Conservation (phyloP, 1,284 basidiomycete species). For the Fomitopsis pinicola region DNA sequence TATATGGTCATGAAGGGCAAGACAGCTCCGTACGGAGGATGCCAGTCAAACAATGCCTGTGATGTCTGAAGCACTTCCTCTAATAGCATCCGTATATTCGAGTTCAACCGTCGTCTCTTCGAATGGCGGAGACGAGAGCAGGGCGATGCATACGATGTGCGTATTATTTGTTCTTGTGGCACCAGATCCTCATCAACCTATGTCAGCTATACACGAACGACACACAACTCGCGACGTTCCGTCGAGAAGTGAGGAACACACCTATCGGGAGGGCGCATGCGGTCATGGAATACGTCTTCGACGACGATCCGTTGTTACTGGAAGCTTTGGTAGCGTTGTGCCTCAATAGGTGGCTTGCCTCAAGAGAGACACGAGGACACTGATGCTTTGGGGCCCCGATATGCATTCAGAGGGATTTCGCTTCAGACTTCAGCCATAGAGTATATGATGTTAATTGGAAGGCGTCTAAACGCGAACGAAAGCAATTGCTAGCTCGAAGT, state of each 20-base stretch:
- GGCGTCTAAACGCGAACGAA: not conserved
- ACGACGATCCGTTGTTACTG: slow-evolving; percentile 52
- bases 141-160: slow-evolving; percentile 53
- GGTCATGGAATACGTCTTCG: slow-evolving; percentile 58
- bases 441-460: not conserved
- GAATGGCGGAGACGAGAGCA: slow-evolving; percentile 58
- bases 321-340: slow-evolving; percentile 62
- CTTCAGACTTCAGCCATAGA: not conserved
- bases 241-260: slow-evolving; percentile 41
- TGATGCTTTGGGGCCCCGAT: not conserved
- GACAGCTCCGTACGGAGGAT: slow-evolving; percentile 37
- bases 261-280: slow-evolving; percentile 61
- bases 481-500: not conserved
- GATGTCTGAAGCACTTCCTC: not conserved
- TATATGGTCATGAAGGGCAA: slow-evolving; percentile 54
- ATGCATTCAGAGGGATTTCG: no score
- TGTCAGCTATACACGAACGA: slow-evolving; percentile 43
- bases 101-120: slow-evolving; percentile 46
- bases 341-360: slow-evolving; percentile 72
- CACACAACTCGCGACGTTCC: slow-evolving; percentile 49
- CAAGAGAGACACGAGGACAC: slow-evolving; percentile 31
- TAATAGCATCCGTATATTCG: slow-evolving; percentile 54
- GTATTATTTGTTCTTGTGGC: slow-evolving; percentile 13
- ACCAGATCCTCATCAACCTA: not conserved
- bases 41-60: not conserved